Evolutionary conservation across 2,329 filamentous ascomycete species (phyloP), one percentile per base, ranked within the genome.

Genomic region (Sphaceloma murrayae): DNA sequence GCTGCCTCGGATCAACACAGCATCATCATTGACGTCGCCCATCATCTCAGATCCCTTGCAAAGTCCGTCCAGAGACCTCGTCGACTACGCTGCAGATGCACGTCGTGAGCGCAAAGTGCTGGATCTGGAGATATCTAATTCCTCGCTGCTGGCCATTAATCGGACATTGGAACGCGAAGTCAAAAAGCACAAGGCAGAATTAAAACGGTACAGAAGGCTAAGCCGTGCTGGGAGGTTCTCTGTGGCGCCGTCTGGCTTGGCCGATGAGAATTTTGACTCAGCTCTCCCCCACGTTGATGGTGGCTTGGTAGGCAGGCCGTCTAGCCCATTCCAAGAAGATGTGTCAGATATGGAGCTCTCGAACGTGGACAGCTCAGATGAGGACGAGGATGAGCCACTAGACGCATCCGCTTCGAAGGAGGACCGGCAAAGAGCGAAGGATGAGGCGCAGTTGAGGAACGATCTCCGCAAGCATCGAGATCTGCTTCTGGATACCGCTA

Each of bases 41-140:
- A 18, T 33, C 13, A 36, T 44, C 24, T 21, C 22, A 6, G 46
- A 47, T 13, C 19, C 21, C 9, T 7, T 34, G 14, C 39, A 43
- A 31, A 66, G 46, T 53, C 63, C 47, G 45, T 60, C 50, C 48
- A 66, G 55, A 45, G 71, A 77, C 5, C 67, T 82, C 49, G 83
- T 77, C 49, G 87, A 93, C 48, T 70, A 86, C 5, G 86, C 91
- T 8, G 76, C 82, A n/a, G 91, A 86, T 58, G 91, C 91, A 10
- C 77, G 91, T 21, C 77, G 86, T 26, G 91, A 96, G 62, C 78
- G 91, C 49, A 98, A 96, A 66, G 88, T 98, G 1, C 76, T 96
- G 53, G 91, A 98, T 60, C 69, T 98, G 4, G 86, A 98, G 60
- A 98, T 98, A 51, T 94, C 84, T 45, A 98, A 98, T 57, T 91